phyloP scores from a whole-genome alignment of 2,329 filamentous ascomycete species.

The Aureobasidium pullulans region DNA sequence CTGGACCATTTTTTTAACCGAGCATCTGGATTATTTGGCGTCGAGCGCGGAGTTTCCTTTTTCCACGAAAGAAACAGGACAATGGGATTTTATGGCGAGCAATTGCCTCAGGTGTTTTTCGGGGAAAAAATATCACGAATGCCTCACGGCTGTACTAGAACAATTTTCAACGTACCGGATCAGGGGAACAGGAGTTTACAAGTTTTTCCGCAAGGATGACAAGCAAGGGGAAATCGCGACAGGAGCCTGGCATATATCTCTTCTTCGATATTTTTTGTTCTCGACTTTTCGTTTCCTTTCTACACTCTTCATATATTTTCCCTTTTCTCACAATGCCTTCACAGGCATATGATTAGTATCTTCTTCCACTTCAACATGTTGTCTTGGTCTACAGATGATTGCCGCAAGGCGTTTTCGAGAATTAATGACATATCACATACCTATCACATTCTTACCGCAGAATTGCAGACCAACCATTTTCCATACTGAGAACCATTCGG shows the following conservation, averaged over 20 bases:
- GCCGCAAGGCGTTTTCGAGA: not conserved
- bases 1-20: not conserved
- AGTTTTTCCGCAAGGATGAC: constrained; percentile 4
- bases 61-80: not conserved
- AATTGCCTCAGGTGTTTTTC: not conserved
- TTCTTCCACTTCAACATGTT: not conserved
- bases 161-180: not conserved
- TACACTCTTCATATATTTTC: not conserved
- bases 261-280: not conserved
- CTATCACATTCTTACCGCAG: too few species aligned
- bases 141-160: constrained; percentile 10
- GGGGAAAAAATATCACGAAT: not conserved
- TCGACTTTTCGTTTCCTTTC: not conserved
- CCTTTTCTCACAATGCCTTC: not conserved
- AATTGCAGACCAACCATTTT: too few species aligned
- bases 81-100: not conserved
- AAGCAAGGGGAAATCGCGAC: not conserved
- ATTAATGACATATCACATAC: not conserved
- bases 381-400: not conserved
- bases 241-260: not conserved
- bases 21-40: constrained; percentile 5
- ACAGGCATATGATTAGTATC: not conserved
- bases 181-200: not conserved
- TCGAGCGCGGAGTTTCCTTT: constrained; percentile 9
- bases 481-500: too few species aligned